Evolutionary conservation across 768 basidiomycete genomes (phyloP).

Genomic region (Termitomyces sp.): DNA sequence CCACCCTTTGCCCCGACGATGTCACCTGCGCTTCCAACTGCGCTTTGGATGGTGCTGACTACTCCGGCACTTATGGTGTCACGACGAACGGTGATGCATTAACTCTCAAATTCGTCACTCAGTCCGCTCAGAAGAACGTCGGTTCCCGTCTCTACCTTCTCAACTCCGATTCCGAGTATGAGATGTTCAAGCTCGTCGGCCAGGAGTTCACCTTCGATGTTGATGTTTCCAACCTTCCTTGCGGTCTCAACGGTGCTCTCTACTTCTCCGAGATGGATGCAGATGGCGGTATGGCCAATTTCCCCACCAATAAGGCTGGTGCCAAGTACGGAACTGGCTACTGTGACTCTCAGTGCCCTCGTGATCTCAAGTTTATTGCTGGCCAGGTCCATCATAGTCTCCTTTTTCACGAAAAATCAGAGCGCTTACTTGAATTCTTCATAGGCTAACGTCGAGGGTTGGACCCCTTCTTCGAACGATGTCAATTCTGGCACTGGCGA

Average conservation of each 20-base stretch:
- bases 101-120: constrained; percentile 44
- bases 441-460: constrained; percentile 43
- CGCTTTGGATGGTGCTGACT: constrained; percentile 41
- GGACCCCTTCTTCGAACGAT: constrained; percentile 30
- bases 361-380: neutral
- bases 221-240: constrained; percentile 1
- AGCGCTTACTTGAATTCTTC: neutral
- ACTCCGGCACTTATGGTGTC: constrained; percentile 48
- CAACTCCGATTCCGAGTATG: constrained; percentile 4
- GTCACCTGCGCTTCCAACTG: constrained; percentile 38
- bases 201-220: constrained; percentile 5
- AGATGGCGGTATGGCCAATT: neutral
- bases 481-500: constrained; percentile 41
- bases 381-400: neutral
- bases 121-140: constrained; percentile 28
- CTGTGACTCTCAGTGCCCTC: neutral
- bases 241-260: constrained; percentile 1
- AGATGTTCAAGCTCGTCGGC: constrained; percentile 7
- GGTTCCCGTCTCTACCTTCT: constrained; percentile 20
- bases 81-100: constrained; percentile 33
- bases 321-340: neutral
- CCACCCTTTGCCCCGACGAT: constrained; percentile 42
- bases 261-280: constrained; percentile 4
- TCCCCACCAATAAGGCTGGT: neutral
- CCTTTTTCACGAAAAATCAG: neutral